These are phyloP conservation scores for Fraxinus sp. DNA, from an alignment of 305 asterid genomes.

Conservation along the genomic window DNA sequence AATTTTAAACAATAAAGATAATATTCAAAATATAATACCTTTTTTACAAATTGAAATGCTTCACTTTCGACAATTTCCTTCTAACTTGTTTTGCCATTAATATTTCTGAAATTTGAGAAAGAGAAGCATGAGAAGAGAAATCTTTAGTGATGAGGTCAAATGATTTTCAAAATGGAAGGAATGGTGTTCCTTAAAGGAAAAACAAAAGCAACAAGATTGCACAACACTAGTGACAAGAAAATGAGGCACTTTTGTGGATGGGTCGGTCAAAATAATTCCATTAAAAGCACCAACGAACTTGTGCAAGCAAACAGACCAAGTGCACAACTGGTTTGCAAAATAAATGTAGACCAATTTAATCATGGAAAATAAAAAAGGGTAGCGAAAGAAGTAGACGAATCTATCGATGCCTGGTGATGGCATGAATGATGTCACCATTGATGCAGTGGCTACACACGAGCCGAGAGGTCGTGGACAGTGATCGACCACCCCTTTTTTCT, in stretches of 20 bases:
- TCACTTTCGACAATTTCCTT: neutral
- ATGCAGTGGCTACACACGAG: slow-evolving; percentile 87
- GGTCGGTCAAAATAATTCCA: neutral
- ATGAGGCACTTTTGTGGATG: neutral
- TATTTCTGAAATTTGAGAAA: neutral
- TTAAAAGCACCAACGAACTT: neutral
- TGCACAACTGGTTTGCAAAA: neutral
- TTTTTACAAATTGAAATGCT: neutral
- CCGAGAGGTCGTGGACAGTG: slow-evolving; percentile 96
- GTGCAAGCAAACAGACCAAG: neutral
- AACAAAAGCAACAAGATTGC: neutral
- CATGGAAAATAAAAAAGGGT: neutral
- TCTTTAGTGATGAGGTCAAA: neutral
- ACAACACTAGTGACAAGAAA: neutral
- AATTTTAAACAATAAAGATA: too few relatives aligned
- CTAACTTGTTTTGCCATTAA: neutral
- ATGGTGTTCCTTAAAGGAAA: neutral
- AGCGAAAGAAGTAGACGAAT: neutral
- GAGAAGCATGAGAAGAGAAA: neutral
- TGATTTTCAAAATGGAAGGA: neutral
- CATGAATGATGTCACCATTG: slow-evolving; percentile 94
- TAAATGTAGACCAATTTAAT: neutral
- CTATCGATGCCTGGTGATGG: slow-evolving; percentile 72
- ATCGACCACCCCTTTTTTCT: slow-evolving; percentile 86
- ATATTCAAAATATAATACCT: too few relatives aligned